phyloP scores from a whole-genome alignment of 176 grass and related monocot species.

The Melocanna baccifera region DNA sequence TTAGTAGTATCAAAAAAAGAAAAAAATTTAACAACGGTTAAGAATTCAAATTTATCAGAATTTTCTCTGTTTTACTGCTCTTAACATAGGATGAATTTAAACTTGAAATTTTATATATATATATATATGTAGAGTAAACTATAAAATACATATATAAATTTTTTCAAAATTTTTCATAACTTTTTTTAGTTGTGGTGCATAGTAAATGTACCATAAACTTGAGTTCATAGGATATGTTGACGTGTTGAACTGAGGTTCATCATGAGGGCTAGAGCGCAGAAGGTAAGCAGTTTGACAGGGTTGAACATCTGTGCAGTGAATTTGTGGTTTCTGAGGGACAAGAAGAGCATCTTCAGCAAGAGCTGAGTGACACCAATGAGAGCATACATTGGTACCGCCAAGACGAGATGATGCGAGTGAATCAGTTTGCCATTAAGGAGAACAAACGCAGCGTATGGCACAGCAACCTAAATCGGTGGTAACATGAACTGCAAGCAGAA shows the following conservation, averaged over 20 bases:
- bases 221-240: too few relatives aligned
- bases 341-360: not conserved
- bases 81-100: too few relatives aligned
- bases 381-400: not conserved
- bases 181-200: too few relatives aligned
- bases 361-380: not conserved
- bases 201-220: too few relatives aligned
- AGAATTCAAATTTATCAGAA: too few relatives aligned
- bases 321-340: not conserved
- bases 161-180: too few relatives aligned
- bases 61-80: too few relatives aligned
- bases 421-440: not conserved
- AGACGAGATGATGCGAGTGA: not conserved
- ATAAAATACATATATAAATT: too few relatives aligned
- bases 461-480: not conserved
- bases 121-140: too few relatives aligned
- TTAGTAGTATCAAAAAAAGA: too few relatives aligned
- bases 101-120: too few relatives aligned
- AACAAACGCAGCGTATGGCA: not conserved
- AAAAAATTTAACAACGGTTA: too few relatives aligned
- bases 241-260: not conserved
- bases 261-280: not conserved
- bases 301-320: not conserved
- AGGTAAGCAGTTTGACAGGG: not conserved
- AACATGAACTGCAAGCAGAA: not conserved